These are phyloP conservation scores for Ophiostoma sp. DNA, from an alignment of 2,329 filamentous ascomycete genomes.

Conservation along the genomic window DNA sequence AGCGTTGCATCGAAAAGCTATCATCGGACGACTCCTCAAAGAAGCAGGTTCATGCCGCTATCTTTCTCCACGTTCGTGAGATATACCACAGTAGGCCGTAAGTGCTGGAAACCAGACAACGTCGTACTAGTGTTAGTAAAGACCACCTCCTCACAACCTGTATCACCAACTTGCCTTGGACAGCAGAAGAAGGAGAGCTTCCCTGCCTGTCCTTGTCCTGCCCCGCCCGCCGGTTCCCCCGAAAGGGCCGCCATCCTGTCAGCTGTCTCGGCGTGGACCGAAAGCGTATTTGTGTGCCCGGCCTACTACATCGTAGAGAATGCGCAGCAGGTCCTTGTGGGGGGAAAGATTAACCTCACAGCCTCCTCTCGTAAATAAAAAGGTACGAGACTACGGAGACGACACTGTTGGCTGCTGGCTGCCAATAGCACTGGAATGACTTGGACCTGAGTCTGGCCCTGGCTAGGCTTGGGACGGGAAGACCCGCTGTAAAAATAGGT, in stretches of 20 bases:
- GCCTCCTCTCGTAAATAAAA: background rate
- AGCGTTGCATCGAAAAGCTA: background rate
- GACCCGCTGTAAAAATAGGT: background rate
- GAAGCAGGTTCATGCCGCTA: no score
- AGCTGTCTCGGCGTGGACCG: background rate
- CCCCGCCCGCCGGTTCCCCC: background rate
- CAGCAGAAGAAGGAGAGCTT: background rate
- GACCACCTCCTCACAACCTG: background rate
- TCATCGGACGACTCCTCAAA: background rate
- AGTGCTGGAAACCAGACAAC: background rate
- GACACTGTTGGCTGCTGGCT: background rate
- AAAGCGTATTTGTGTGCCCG: background rate
- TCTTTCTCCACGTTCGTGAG: background rate
- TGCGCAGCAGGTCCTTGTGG: background rate
- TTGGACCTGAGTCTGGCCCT: background rate
- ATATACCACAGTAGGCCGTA: background rate
- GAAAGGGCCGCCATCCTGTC: background rate
- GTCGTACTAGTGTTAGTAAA: background rate
- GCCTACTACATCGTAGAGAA: background rate
- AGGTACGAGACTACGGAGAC: background rate
- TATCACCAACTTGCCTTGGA: background rate
- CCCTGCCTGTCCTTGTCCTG: background rate
- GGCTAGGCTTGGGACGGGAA: slow-evolving; percentile 3
- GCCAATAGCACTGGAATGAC: background rate
- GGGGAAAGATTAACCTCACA: background rate